Evolutionary conservation across 2,329 filamentous ascomycete species (phyloP), one percentile per base, ranked within the genome.

Genomic region (Cladosporium sp.): DNA sequence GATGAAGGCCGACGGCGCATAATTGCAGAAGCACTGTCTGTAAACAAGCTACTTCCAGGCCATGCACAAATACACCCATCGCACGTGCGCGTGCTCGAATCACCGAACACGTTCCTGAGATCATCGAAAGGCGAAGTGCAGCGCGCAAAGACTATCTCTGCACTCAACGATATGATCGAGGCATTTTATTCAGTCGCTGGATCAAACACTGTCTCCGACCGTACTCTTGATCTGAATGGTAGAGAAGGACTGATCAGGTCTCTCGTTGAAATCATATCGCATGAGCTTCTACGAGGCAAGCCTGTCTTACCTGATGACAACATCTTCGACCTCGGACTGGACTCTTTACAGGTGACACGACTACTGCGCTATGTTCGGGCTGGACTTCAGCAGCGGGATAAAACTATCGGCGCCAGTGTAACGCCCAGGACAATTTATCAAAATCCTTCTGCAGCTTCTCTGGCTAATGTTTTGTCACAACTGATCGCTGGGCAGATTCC

Each of bases 371-470:
- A 17, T 7, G 6, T 53, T 4, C 20, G 36, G 13, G 36, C 7
- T 8, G 25, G 49, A 8, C 35, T 53, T 7, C n/a, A 28, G 13
- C 10, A 49, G 67, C 77, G 0, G 69, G 73, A 10, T 69, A 68
- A 12, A 67, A 70, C 3, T 77, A 78, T 64, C 75, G 76, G 0
- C 78, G 81, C 49, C 62, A 73, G 3, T 71, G 68, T 15, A 78
- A 79, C 0, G 73, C 75, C 13, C 81, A 82, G 63, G 75, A 76
- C 0, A 78, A 42, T 53, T 72, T 0, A 70, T 78, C 3, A 75
- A 77, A 64, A 72, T 77, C 3, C 68, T 68, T 0, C 68, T 13
- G 22, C 40, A 17, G 12, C 22, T 10, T 17, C 13, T 3, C 22
- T 44, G 13, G 24, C 40, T 1, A 7, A 44, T 4, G 20, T 15